Evolutionary conservation across 2,329 filamentous ascomycete genomes (phyloP).

Genomic region (Scytalidium sp.): DNA sequence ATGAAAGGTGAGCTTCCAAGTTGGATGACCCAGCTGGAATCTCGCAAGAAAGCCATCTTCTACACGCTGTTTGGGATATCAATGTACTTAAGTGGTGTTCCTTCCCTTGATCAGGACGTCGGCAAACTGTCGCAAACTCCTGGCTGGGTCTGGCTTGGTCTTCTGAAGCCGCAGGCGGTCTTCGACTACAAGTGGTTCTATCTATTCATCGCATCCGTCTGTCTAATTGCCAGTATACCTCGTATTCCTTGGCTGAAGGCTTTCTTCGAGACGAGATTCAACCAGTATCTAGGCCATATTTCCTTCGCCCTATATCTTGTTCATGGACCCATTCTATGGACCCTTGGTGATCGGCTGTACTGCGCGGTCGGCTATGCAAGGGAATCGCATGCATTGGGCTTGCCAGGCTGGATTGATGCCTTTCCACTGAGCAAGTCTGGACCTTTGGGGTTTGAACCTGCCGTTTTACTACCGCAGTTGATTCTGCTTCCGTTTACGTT

Average conservation of each 20-base stretch:
- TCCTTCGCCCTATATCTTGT: slow-evolving; percentile 63
- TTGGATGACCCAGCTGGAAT: slow-evolving; percentile 42
- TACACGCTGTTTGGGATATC: slow-evolving; percentile 49
- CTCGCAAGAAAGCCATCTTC: slow-evolving; percentile 48
- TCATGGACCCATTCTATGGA: slow-evolving; percentile 59
- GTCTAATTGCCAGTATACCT: slow-evolving; percentile 53
- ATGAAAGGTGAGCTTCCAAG: slow-evolving; percentile 46
- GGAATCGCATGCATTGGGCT: slow-evolving; percentile 42
- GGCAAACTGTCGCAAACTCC: slow-evolving; percentile 48
- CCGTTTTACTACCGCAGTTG: slow-evolving; percentile 57
- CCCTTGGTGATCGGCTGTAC: slow-evolving; percentile 61
- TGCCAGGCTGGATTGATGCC: slow-evolving; percentile 54
- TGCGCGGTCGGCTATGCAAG: slow-evolving; percentile 55
- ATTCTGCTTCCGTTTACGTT: slow-evolving; percentile 58
- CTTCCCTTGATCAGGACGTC: slow-evolving; percentile 47
- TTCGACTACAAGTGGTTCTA: slow-evolving; percentile 68
- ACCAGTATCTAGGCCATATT: slow-evolving; percentile 60
- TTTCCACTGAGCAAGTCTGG: slow-evolving; percentile 53
- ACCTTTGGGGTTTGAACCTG: slow-evolving; percentile 58
- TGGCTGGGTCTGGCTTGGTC: slow-evolving; percentile 37
- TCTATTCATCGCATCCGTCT: slow-evolving; percentile 57
- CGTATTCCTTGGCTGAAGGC: slow-evolving; percentile 55
- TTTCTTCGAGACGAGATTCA: slow-evolving; percentile 57
- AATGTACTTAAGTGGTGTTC: slow-evolving; percentile 59
- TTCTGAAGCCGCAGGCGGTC: slow-evolving; percentile 62